Conservation (phyloP, 1,284 basidiomycete species). For the Bondarzewia mesenterica region DNA sequence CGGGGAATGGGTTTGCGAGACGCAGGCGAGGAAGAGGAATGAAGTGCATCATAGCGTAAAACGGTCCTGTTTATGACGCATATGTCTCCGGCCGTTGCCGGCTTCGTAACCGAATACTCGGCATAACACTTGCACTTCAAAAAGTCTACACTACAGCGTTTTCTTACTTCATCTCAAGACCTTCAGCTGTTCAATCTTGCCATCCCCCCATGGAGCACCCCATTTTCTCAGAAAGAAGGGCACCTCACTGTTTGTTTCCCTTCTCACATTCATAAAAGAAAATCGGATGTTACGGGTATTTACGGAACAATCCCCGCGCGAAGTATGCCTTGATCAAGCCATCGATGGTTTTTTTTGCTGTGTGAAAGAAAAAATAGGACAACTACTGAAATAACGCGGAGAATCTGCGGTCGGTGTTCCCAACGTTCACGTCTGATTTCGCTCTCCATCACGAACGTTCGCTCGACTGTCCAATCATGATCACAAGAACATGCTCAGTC, state of each 20-base stretch:
- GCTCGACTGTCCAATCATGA: background rate
- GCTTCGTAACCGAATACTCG: background rate
- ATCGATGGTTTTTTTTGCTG: background rate
- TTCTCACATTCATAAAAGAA: background rate
- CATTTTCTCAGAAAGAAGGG: too few species aligned
- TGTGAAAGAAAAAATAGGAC: background rate
- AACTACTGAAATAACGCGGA: background rate
- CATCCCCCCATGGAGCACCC: too few species aligned
- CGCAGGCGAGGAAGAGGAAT: background rate
- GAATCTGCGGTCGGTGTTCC: background rate
- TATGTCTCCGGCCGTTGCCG: background rate
- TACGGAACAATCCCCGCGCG: background rate
- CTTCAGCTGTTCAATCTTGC: too few species aligned
- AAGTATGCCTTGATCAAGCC: background rate
- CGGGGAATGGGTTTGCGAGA: conserved; percentile 1
- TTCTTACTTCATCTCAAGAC: too few species aligned
- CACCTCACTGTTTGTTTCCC: background rate
- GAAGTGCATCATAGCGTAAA: background rate
- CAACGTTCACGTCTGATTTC: background rate
- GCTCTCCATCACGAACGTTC: too few species aligned
- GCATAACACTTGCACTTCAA: too few species aligned
- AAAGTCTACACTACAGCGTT: too few species aligned
- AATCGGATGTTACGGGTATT: background rate
- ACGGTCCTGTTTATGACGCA: background rate
- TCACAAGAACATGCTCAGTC: too few species aligned